Conservation (phyloP, 2,329 filamentous ascomycete genomes). For the Knoxdaviesia proteae region DNA sequence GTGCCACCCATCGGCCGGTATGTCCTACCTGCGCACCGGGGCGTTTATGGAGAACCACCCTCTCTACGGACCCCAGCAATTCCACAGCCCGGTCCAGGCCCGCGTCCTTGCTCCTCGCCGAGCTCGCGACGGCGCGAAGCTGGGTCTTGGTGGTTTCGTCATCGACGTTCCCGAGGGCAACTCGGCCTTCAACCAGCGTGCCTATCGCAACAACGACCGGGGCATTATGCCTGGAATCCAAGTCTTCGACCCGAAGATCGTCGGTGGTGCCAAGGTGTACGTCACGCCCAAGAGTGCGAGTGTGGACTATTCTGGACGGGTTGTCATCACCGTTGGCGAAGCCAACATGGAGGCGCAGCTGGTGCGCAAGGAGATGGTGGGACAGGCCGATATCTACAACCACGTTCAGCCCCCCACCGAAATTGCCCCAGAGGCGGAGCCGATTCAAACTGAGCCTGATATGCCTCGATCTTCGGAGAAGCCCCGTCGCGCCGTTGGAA, state of each 20-base stretch:
- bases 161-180: conserved; percentile 19
- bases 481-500: neutral
- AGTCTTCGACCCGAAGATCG: conserved; percentile 22
- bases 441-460: no score
- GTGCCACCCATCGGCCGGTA: conserved; percentile 39
- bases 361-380: conserved; percentile 24
- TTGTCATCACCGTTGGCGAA: conserved; percentile 22
- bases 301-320: conserved; percentile 27
- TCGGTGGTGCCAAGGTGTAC: conserved; percentile 34
- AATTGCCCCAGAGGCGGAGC: no score
- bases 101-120: conserved; percentile 27
- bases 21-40: conserved; percentile 37
- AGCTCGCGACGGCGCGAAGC: conserved; percentile 15
- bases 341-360: conserved; percentile 16
- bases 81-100: conserved; percentile 25
- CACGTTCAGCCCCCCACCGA: neutral
- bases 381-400: conserved; percentile 14
- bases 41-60: conserved; percentile 38
- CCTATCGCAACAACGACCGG: conserved; percentile 2
- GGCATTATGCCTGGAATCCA: conserved; percentile 6
- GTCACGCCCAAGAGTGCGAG: conserved; percentile 22
- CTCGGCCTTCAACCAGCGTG: conserved; percentile 18
- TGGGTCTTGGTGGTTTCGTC: conserved; percentile 36
- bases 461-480: neutral
- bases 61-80: conserved; percentile 34